phyloP scores from a whole-genome alignment of 805 yeast genomes.

The Lipomyces spencermartinsiae region DNA sequence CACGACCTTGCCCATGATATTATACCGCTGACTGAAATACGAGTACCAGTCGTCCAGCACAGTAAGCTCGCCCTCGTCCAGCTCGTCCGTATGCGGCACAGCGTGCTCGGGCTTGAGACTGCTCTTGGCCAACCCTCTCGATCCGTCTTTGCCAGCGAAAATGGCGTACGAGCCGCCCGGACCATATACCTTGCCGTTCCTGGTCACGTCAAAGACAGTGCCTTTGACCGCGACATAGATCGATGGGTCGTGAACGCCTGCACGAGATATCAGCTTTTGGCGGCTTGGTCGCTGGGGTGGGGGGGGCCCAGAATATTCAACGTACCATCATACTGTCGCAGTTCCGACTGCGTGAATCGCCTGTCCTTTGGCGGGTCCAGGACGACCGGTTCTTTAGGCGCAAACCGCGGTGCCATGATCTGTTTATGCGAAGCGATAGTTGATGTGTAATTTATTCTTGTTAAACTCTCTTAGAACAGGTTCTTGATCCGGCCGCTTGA shows the following conservation, averaged over 20 bases:
- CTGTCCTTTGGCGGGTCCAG: constrained; percentile 59
- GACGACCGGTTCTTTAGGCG: constrained; percentile 61
- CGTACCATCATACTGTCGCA: constrained; percentile 56
- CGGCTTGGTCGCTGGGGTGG: too few species aligned
- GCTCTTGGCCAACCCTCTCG: constrained; percentile 76
- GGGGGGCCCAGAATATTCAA: not conserved
- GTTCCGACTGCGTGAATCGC: constrained; percentile 52
- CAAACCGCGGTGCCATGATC: constrained; percentile 46
- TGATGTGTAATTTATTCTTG: constrained; percentile 30
- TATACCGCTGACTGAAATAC: constrained; percentile 51
- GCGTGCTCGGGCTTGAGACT: constrained; percentile 63
- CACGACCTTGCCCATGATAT: constrained; percentile 30
- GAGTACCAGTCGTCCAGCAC: constrained; percentile 78
- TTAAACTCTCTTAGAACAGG: not conserved
- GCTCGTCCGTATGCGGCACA: constrained; percentile 47
- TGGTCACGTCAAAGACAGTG: constrained; percentile 75
- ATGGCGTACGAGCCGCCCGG: constrained; percentile 75
- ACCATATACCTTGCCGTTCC: constrained; percentile 72
- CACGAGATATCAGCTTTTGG: not conserved
- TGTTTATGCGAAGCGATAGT: not conserved
- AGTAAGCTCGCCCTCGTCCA: constrained; percentile 64
- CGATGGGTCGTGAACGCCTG: constrained; percentile 51
- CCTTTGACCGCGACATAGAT: constrained; percentile 81
- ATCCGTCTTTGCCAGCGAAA: constrained; percentile 78
- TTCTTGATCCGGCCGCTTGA: too few species aligned